Evolutionary conservation across 164 flowering plant genomes (phyloP).

Genomic region (Piper longum): DNA sequence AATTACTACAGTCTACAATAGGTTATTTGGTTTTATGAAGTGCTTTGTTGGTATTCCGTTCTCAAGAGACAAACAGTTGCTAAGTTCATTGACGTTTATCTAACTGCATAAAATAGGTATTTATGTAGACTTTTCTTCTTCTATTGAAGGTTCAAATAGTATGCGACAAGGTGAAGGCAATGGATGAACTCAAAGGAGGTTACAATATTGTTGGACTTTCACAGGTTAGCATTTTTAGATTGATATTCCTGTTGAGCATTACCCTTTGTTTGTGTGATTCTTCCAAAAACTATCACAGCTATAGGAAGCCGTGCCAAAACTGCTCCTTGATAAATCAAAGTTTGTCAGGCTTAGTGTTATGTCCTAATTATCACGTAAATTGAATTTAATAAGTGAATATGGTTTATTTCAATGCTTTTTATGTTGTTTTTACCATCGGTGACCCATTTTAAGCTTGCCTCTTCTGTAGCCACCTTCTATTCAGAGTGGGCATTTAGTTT

Average conservation of each 20-base stretch:
- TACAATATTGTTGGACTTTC: conserved; percentile 97
- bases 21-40: no score
- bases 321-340: no score
- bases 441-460: no score
- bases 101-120: background rate
- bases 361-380: no score
- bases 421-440: background rate
- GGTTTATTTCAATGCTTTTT: background rate
- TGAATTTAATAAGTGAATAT: background rate
- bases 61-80: no score
- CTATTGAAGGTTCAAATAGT: conserved; percentile 44
- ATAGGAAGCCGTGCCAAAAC: background rate
- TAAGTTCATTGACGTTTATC: no score
- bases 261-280: background rate
- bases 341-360: no score
- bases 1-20: no score
- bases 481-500: background rate
- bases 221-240: conserved; percentile 39
- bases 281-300: background rate
- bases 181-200: conserved; percentile 62
- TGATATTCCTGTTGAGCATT: background rate
- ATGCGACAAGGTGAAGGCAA: conserved; percentile 86
- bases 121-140: background rate
- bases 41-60: no score
- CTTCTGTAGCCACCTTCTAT: background rate